phyloP scores from a whole-genome alignment of 441 rosid species.

The Theobroma grandiflorum region DNA sequence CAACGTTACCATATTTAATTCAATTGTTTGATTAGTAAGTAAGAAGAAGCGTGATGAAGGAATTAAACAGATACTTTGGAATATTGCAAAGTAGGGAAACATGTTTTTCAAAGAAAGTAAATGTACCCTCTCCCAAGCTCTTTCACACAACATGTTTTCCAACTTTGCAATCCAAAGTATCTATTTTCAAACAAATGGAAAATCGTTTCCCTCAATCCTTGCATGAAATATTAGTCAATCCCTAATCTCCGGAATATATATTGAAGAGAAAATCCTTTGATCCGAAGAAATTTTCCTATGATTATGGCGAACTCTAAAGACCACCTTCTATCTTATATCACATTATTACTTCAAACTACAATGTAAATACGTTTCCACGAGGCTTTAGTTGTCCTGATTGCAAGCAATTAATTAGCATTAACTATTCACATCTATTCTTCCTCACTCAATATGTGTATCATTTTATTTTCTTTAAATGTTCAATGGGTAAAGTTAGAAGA shows the following conservation, averaged over 20 bases:
- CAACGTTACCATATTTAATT: neutral
- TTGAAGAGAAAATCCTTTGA: neutral
- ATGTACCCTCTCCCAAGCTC: neutral
- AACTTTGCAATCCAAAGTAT: neutral
- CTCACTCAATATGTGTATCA: no score
- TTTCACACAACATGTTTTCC: neutral
- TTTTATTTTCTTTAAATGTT: neutral
- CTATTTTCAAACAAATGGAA: neutral
- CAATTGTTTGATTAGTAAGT: neutral
- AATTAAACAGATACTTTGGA: no score
- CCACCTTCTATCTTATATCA: neutral
- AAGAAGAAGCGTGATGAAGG: neutral
- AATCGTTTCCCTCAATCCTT: neutral
- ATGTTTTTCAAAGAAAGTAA: neutral
- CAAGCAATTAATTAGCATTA: no score
- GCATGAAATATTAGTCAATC: neutral
- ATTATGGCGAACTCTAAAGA: neutral
- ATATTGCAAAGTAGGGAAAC: no score
- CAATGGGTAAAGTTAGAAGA: neutral
- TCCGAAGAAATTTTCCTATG: neutral
- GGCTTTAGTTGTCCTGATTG: no score
- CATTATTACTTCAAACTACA: neutral
- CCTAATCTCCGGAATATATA: neutral
- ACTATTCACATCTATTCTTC: no score
- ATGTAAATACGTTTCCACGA: neutral